Evolutionary conservation across 495 filamentous ascomycete genomes (phyloP).

Genomic region (Talaromyces stipitatus): DNA sequence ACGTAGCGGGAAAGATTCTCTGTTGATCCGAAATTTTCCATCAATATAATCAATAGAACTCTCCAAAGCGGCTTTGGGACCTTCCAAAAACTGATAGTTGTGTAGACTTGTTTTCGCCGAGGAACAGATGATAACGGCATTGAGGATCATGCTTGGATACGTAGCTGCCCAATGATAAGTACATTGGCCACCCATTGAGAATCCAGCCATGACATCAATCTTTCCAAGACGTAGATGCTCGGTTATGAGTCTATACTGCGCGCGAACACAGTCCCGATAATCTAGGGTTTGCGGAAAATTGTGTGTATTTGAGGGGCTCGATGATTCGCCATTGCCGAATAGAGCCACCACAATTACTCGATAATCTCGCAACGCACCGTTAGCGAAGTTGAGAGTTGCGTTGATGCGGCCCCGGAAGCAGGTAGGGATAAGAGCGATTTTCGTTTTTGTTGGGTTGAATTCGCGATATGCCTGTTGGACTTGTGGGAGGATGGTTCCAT

Average conservation of each 20-base stretch:
- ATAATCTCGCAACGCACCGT: conserved; percentile 40
- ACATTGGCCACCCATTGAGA: conserved; percentile 60
- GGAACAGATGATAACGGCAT: conserved; percentile 56
- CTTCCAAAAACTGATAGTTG: conserved; percentile 62
- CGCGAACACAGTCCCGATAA: conserved; percentile 51
- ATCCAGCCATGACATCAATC: conserved; percentile 48
- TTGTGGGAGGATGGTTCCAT: conserved; percentile 16
- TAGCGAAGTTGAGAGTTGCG: conserved; percentile 34
- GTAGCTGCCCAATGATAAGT: conserved; percentile 56
- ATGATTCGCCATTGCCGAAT: conserved; percentile 60
- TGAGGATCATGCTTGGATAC: conserved; percentile 51
- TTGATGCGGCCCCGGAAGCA: conserved; percentile 41
- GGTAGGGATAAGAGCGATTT: conserved; percentile 36
- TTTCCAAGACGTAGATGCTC: conserved; percentile 44
- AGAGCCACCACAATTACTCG: conserved; percentile 57
- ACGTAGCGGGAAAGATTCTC: conserved; percentile 11
- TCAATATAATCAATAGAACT: conserved; percentile 27
- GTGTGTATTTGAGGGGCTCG: conserved; percentile 51
- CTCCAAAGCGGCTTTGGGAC: conserved; percentile 49
- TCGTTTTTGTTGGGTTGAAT: conserved; percentile 26
- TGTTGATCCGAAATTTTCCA: conserved; percentile 34
- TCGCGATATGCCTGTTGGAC: conserved; percentile 36
- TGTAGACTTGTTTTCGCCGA: conserved; percentile 55
- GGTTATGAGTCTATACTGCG: conserved; percentile 51
- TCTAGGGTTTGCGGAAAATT: conserved; percentile 49